These are phyloP conservation scores for Phytophthora cryptogea DNA, from an alignment of 352 stramenopile genomes.

Conservation along the genomic window DNA sequence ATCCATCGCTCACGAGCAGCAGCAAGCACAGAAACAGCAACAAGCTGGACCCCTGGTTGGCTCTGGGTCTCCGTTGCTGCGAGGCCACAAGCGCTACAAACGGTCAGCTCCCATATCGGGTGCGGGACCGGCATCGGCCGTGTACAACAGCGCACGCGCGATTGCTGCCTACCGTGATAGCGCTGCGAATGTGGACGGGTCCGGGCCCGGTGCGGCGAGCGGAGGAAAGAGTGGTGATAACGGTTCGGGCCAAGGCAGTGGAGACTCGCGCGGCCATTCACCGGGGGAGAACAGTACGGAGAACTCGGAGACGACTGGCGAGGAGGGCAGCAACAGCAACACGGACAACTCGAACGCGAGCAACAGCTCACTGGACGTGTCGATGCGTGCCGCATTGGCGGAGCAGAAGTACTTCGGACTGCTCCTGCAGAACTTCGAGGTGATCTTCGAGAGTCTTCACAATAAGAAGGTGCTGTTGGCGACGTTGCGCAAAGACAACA, in stretches of 20 bases:
- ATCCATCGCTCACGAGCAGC: conserved; percentile 42
- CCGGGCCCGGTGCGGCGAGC: conserved; percentile 13
- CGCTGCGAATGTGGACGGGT: conserved; percentile 13
- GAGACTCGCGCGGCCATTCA: conserved; percentile 39
- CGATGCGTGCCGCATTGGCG: conserved; percentile 58
- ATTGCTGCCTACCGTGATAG: conserved; percentile 32
- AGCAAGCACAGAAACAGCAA: conserved; percentile 35
- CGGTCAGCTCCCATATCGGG: conserved; percentile 38
- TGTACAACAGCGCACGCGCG: conserved; percentile 32
- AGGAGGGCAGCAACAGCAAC: conserved; percentile 61
- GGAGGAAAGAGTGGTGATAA: conserved; percentile 21
- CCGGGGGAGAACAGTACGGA: conserved; percentile 63
- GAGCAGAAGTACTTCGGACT: conserved; percentile 85
- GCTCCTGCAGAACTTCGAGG: conserved; percentile 84
- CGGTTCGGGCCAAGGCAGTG: conserved; percentile 19
- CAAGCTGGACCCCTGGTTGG: conserved; percentile 34
- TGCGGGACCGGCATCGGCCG: conserved; percentile 15
- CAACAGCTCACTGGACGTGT: conserved; percentile 47
- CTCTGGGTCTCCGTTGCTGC: conserved; percentile 34
- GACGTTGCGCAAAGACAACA: conserved; percentile 68
- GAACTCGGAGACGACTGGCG: conserved; percentile 81
- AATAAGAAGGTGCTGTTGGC: conserved; percentile 85
- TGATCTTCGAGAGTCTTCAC: conserved; percentile 83
- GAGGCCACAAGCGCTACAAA: conserved; percentile 72
- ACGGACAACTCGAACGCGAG: conserved; percentile 56